Percentiles rank a stretch among this genome's conserved stretches.
phyloP scores from a whole-genome alignment of 345 rosid species.

The Camelina laxa region DNA sequence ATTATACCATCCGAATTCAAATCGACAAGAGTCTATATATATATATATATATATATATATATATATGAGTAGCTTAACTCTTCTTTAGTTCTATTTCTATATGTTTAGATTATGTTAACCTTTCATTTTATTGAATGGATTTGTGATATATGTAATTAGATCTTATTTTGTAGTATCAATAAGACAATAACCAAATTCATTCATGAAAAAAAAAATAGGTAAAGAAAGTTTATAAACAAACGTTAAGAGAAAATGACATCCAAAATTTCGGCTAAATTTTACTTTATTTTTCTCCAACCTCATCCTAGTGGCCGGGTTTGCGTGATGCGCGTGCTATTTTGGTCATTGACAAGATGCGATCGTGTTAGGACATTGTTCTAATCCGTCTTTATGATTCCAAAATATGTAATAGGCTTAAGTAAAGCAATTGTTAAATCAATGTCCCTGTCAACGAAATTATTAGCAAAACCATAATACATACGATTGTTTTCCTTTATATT shows the following conservation, averaged over 20 bases:
- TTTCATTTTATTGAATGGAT: too few relatives aligned
- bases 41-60: too few relatives aligned
- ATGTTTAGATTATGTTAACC: too few relatives aligned
- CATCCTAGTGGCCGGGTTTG: conserved; percentile 24
- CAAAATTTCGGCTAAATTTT: conserved; percentile 18
- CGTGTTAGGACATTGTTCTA: conserved; percentile 48
- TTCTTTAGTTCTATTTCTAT: too few relatives aligned
- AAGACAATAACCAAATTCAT: too few relatives aligned
- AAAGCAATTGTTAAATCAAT: conserved; percentile 28
- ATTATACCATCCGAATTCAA: too few relatives aligned
- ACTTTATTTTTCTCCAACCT: neutral
- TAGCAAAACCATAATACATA: neutral
- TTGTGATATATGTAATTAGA: too few relatives aligned
- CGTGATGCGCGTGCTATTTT: conserved; percentile 53
- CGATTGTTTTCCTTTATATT: neutral
- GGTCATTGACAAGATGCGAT: conserved; percentile 49
- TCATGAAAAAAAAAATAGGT: too few relatives aligned
- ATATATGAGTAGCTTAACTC: too few relatives aligned
- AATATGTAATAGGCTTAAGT: neutral
- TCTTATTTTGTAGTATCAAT: too few relatives aligned
- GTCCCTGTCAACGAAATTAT: conserved; percentile 30
- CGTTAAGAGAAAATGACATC: neutral
- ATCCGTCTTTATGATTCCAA: conserved; percentile 37
- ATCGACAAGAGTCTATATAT: too few relatives aligned
- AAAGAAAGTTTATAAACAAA: too few relatives aligned